phyloP scores from a whole-genome alignment of 805 yeast genomes.

The Zygotorulaspora florentina region DNA sequence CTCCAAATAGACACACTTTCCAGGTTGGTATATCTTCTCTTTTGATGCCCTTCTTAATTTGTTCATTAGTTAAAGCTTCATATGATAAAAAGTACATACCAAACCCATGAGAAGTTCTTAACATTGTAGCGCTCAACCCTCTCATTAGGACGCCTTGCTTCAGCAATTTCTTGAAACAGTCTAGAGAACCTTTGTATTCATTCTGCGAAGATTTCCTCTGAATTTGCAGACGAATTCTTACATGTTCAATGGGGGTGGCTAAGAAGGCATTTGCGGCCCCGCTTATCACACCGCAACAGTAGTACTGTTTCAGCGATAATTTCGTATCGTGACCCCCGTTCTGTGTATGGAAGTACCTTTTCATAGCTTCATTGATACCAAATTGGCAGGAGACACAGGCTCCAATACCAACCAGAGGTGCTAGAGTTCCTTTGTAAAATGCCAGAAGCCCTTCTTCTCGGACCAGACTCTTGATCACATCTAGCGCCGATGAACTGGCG shows the following conservation, averaged over 20 bases:
- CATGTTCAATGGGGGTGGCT: conserved; percentile 92
- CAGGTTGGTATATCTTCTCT: conserved; percentile 79
- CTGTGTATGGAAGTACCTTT: conserved; percentile 57
- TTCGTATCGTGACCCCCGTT: conserved; percentile 32
- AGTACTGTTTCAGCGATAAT: conserved; percentile 56
- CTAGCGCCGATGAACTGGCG: conserved; percentile 66
- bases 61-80: conserved; percentile 72
- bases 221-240: conserved; percentile 88
- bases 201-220: conserved; percentile 40
- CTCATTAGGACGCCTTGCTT: conserved; percentile 60
- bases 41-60: conserved; percentile 37
- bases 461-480: conserved; percentile 69
- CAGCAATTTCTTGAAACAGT: conserved; percentile 46
- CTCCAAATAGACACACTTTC: conserved; percentile 85
- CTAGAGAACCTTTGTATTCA: conserved; percentile 51
- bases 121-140: conserved; percentile 77
- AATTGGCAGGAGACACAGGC: conserved; percentile 96
- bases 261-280: conserved; percentile 87
- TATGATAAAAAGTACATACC: conserved; percentile 87
- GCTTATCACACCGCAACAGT: conserved; percentile 85
- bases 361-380: conserved; percentile 92
- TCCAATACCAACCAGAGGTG: conserved; percentile 95
- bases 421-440: conserved; percentile 88
- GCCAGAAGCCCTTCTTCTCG: conserved; percentile 80
- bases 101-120: conserved; percentile 83